phyloP scores from a whole-genome alignment of 768 basidiomycete genomes.

The Boletus barrowsii region DNA sequence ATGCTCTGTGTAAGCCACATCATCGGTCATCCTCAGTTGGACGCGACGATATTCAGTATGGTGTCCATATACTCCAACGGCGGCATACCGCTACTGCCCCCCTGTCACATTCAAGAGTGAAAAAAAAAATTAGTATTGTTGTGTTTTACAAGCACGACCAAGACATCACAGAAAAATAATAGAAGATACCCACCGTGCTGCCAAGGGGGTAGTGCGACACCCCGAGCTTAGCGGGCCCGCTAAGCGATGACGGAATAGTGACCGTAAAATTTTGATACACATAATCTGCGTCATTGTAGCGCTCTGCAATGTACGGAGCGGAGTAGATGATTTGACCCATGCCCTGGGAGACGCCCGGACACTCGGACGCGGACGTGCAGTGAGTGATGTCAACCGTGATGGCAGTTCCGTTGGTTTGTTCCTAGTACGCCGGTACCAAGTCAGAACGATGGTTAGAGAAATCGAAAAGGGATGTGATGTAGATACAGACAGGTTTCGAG shows the following conservation, averaged over 20 bases:
- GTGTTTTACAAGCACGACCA: no score
- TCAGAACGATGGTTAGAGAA: not conserved
- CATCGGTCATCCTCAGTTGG: no score
- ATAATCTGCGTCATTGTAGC: not conserved
- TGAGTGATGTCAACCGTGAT: constrained; percentile 2
- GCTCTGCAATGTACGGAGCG: not conserved
- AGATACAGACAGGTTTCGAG: constrained; percentile 27
- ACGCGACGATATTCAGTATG: no score
- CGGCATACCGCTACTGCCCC: no score
- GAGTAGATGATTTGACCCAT: constrained; percentile 7
- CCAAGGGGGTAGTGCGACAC: not conserved
- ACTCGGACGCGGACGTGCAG: not conserved
- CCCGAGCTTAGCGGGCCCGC: not conserved
- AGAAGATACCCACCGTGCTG: not conserved
- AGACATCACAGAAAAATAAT: no score
- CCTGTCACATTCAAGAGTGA: no score
- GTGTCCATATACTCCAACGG: no score
- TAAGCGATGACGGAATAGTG: not conserved
- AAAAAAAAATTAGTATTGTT: no score
- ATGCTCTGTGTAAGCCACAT: no score
- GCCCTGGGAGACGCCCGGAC: not conserved
- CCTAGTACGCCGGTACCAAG: not conserved
- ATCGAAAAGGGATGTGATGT: not conserved
- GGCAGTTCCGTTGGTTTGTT: not conserved
- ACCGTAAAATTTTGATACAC: not conserved